Evolutionary conservation across 805 yeast species (phyloP).

Genomic region (Brettanomyces nanus): DNA sequence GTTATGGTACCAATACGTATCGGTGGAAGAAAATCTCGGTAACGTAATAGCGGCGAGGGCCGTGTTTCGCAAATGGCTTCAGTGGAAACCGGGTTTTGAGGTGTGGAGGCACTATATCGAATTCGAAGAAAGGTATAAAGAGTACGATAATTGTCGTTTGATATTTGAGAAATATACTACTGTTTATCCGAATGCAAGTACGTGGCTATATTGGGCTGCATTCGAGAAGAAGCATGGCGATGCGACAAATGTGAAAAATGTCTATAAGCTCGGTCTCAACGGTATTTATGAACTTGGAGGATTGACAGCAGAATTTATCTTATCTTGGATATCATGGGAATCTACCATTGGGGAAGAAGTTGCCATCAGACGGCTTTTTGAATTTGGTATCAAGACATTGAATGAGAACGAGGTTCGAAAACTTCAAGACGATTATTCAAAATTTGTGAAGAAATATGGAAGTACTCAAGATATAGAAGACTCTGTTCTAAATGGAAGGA

Average conservation of each 20-base stretch:
- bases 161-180: conserved; percentile 51
- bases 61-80: conserved; percentile 73
- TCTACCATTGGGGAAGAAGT: conserved; percentile 49
- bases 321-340: conserved; percentile 69
- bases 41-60: conserved; percentile 52
- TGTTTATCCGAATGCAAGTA: conserved; percentile 40
- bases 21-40: conserved; percentile 72
- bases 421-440: conserved; percentile 36
- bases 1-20: conserved; percentile 77
- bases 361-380: conserved; percentile 52
- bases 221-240: conserved; percentile 55
- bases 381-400: conserved; percentile 39
- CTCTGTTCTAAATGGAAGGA: conserved; percentile 47
- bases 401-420: conserved; percentile 24
- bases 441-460: conserved; percentile 64
- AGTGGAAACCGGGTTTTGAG: conserved; percentile 56
- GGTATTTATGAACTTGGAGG: conserved; percentile 26
- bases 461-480: conserved; percentile 42
- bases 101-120: conserved; percentile 74
- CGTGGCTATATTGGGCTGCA: conserved; percentile 71
- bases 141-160: conserved; percentile 44
- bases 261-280: conserved; percentile 63
- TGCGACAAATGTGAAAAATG: conserved; percentile 42
- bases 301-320: conserved; percentile 33
- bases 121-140: conserved; percentile 59